phyloP scores from a whole-genome alignment of 129 eudicot species.

The Flaveria robusta region DNA sequence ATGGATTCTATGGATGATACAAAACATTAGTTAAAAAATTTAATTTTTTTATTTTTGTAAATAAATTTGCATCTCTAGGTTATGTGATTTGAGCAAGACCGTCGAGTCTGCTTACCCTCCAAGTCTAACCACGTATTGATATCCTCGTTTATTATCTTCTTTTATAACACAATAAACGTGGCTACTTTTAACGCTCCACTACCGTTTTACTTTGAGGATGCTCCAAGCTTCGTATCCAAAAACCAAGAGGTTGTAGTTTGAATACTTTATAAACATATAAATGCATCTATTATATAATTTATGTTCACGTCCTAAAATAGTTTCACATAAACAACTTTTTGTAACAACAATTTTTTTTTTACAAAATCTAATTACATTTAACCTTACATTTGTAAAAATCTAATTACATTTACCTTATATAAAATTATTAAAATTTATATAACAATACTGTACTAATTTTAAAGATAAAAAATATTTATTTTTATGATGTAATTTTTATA shows the following conservation, averaged over 20 bases:
- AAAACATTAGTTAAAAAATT: no score
- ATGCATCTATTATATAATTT: not conserved
- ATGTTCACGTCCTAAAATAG: no score
- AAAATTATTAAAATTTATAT: no score
- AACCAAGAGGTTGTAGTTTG: not conserved
- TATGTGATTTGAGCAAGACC: not conserved
- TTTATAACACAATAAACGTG: not conserved
- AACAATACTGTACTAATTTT: no score
- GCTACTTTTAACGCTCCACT: slow-evolving; percentile 7
- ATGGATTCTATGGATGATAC: no score
- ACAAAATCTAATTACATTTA: no score
- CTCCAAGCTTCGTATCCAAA: not conserved
- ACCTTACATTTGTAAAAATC: no score
- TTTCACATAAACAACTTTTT: no score
- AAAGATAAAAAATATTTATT: no score
- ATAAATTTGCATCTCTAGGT: not conserved
- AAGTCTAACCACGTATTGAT: not conserved
- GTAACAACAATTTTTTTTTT: no score
- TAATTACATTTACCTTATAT: no score
- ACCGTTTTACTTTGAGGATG: not conserved
- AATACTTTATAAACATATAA: not conserved
- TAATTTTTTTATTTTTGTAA: not conserved
- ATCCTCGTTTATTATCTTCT: not conserved
- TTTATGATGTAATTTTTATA: no score
- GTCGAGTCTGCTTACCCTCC: not conserved